phyloP scores from a whole-genome alignment of 352 stramenopile genomes.

The Phytophthora tubulina region DNA sequence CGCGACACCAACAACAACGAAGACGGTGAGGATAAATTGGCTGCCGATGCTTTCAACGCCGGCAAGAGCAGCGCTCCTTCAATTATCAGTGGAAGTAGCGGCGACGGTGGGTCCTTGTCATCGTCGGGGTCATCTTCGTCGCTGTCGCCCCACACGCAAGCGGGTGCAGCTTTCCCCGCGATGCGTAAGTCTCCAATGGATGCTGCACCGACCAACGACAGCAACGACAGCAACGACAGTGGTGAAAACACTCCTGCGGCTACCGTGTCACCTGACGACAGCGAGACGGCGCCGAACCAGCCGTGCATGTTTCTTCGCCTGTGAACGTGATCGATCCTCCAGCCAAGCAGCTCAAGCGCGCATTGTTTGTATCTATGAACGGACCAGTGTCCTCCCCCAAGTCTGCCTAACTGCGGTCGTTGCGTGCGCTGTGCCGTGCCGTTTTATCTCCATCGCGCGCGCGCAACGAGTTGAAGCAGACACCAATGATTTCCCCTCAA shows the following conservation, averaged over 20 bases:
- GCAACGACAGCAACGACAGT: slow-evolving; percentile 6
- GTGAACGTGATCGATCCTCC: slow-evolving; percentile 14
- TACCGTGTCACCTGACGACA: slow-evolving; percentile 27
- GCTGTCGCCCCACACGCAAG: slow-evolving; percentile 31
- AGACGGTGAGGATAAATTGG: slow-evolving; percentile 26
- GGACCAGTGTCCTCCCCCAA: slow-evolving; percentile 17
- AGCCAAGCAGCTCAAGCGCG: slow-evolving; percentile 9
- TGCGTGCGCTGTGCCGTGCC: slow-evolving; percentile 21
- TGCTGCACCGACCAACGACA: slow-evolving; percentile 1
- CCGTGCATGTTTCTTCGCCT: slow-evolving; percentile 41
- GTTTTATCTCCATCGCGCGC: slow-evolving; percentile 20
- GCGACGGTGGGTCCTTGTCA: slow-evolving; percentile 30
- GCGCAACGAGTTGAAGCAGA: slow-evolving; percentile 39
- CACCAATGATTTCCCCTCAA: slow-evolving; percentile 35
- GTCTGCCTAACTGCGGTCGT: slow-evolving; percentile 37
- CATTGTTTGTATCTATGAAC: slow-evolving; percentile 32
- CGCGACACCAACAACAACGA: slow-evolving; percentile 19
- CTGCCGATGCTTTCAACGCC: slow-evolving; percentile 1
- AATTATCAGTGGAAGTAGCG: slow-evolving; percentile 27
- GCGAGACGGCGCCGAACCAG: slow-evolving; percentile 12
- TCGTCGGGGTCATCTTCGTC: slow-evolving; percentile 37
- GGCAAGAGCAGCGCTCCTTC: slow-evolving; percentile 23
- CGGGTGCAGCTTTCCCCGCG: slow-evolving; percentile 14
- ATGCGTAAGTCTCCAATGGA: slow-evolving; percentile 9
- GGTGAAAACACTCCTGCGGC: not conserved